Base-by-base conservation (phyloP, 169 alveolate genomes). In the Plasmodium chabaudi region DNA sequence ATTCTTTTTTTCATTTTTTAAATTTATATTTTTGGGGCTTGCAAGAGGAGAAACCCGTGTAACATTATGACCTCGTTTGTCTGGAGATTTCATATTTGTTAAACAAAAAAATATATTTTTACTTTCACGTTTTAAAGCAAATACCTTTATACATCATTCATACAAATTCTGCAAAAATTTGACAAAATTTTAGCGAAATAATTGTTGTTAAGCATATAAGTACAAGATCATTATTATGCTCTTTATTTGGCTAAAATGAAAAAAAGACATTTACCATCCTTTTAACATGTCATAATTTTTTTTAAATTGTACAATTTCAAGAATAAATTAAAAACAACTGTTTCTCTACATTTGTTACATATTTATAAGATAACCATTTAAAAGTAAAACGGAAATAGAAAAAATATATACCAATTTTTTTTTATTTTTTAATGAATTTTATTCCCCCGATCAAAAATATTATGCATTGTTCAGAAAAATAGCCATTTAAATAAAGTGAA, bases 21-120 rank as follows among this genome's bases (percentile, higher is more conserved):
- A 19, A 21, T 44, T 39, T 10, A n/a, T 73, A 12, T 64, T 61
- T 55, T 77, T 77, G 27, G 75, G 23, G 56, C 25, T 17, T 23
- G 65, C 21, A 49, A 57, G 13, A 12, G 68, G 25, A 9, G 67
- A 64, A 23, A 46, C 27, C 51, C 63, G 49, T n/a, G 34, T 59
- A 13, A 12, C 39, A 46, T 27, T 23, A 51, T 19, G 55, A 27
- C 59, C 60, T 1, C 49, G 53, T 39, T 47, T 72, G 25, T 49
- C 87, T 15, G n/a, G 17, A 19, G 56, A 23, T 44, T 72, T 72
- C 87, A 72, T 72, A 39, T 12, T 55, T 42, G 10, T 34, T 34
- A 34, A 34, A 34, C 42, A 34, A 34, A 34, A 34, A 34, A 34
- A 34, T 3, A 34, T 34, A 3, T 34, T 34, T 34, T 34, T 34